Evolutionary conservation across 345 rosid species (phyloP), one percentile per base, ranked within the genome.

Genomic region (Murraya paniculata): DNA sequence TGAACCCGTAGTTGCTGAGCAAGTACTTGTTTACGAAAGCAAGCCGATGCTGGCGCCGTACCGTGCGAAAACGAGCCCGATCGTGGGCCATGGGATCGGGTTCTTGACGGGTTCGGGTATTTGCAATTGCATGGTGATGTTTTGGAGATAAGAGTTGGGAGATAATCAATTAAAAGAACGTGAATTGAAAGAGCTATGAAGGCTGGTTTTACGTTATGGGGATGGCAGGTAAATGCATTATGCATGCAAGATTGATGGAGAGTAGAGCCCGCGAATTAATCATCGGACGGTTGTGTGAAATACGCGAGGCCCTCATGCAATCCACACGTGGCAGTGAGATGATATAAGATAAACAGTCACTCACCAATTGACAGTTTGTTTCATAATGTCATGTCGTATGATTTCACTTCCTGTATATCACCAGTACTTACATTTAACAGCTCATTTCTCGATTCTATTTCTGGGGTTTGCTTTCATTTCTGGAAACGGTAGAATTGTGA

Each of bases 1-100:
- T 93, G 88, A 93, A 91, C 0, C 94, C 95, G 9, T 87, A 91
- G 83, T 89, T 88, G 86, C 89, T 83, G 4, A 90, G 78, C 78
- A 90, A 67, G 84, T 90, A 93, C 73, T 93, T 91, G 90, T 93
- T 93, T 6, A 85, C 57, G 90, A 69, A 27, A 93, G 74, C 1
- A 93, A 91, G 3, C 95, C 95, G 64, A 93, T 91, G 71, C 89
- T 91, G 2, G 94, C 84, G 4, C 88, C 73, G 68, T 90, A 91
- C 95, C 94, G 91, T 0, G 91, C 79, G 56, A 89, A 76, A 18
- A 91, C 92, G 24, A 89, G 81, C 39, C 92, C 86, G 78, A 89
- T 77, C 48, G 91, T 91, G 75, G 78, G 33, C 80, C 77, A 79
- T 41, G 75, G 78, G n/a, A 76, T 28, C 21, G 28, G 50, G 33